A percentile compares a stretch with the other conserved stretches of the same genome.
phyloP scores from a whole-genome alignment of 179 eudicot species.

The Monotropa hypopitys region DNA sequence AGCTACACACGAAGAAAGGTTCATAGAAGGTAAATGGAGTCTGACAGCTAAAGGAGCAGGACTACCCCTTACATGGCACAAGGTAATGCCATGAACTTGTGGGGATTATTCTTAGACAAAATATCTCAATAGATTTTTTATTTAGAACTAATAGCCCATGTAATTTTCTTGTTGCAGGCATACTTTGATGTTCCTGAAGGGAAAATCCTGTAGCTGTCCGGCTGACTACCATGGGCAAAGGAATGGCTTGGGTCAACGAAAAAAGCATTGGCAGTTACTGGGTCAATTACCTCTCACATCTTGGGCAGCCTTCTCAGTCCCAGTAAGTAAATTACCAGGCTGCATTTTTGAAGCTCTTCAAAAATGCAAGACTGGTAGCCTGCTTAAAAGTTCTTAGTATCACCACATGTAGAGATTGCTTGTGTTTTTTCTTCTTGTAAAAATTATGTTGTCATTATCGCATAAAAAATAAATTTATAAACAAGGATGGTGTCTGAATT shows the following conservation, averaged over 20 bases:
- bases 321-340: conserved; percentile 72
- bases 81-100: conserved; percentile 49
- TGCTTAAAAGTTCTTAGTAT: too few relatives aligned
- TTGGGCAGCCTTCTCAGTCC: conserved; percentile 49
- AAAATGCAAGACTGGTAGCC: too few relatives aligned
- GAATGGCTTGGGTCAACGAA: conserved; percentile 81
- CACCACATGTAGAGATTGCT: too few relatives aligned
- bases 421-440: too few relatives aligned
- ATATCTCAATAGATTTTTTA: too few relatives aligned
- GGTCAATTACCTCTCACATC: conserved; percentile 46
- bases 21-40: conserved; percentile 36
- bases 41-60: conserved; percentile 20
- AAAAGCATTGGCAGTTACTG: conserved; percentile 72
- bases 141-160: too few relatives aligned
- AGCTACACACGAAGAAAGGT: conserved; percentile 57
- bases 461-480: too few relatives aligned
- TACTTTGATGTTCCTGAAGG: conserved; percentile 82
- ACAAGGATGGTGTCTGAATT: too few relatives aligned
- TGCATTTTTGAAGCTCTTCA: too few relatives aligned
- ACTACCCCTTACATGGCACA: conserved; percentile 66
- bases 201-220: conserved; percentile 48
- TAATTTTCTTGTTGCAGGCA: conserved; percentile 45
- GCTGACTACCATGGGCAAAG: conserved; percentile 64
- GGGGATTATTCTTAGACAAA: too few relatives aligned
- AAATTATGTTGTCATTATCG: too few relatives aligned